phyloP scores from a whole-genome alignment of 2,329 filamentous ascomycete species.

The Septoria linicola region DNA sequence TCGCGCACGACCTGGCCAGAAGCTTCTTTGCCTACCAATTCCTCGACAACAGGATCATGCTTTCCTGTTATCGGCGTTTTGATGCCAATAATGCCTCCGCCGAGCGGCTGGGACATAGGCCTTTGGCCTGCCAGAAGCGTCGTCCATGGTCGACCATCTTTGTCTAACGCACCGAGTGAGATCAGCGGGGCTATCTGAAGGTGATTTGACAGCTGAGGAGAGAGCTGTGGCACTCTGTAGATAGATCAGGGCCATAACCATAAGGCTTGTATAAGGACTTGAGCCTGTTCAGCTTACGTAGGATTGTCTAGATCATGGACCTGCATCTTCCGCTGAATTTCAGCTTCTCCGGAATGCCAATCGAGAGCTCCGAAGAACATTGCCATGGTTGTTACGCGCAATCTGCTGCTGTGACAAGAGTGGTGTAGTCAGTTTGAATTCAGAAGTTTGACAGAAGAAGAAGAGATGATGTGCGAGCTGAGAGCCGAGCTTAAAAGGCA shows the following conservation, averaged over 20 bases:
- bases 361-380: constrained; percentile 9
- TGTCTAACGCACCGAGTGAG: constrained; percentile 71
- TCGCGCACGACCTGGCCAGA: constrained; percentile 47
- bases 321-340: constrained; percentile 6
- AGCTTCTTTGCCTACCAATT: constrained; percentile 54
- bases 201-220: constrained; percentile 59
- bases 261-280: too few relatives aligned
- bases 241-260: constrained; percentile 62
- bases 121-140: constrained; percentile 73
- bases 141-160: constrained; percentile 67
- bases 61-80: constrained; percentile 59
- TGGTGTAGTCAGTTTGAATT: not conserved
- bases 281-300: not conserved
- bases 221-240: constrained; percentile 54
- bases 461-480: too few relatives aligned
- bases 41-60: constrained; percentile 69
- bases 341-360: constrained; percentile 5
- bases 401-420: not conserved
- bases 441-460: too few relatives aligned
- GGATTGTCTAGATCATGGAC: constrained; percentile 8
- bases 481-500: too few relatives aligned
- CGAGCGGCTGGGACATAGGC: constrained; percentile 65
- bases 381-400: not conserved
- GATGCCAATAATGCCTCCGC: constrained; percentile 63
- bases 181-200: constrained; percentile 65